These are phyloP conservation scores for Quaeritorhiza haematococci DNA, from an alignment of 371 early-diverging fungal genomes.

Conservation along the genomic window DNA sequence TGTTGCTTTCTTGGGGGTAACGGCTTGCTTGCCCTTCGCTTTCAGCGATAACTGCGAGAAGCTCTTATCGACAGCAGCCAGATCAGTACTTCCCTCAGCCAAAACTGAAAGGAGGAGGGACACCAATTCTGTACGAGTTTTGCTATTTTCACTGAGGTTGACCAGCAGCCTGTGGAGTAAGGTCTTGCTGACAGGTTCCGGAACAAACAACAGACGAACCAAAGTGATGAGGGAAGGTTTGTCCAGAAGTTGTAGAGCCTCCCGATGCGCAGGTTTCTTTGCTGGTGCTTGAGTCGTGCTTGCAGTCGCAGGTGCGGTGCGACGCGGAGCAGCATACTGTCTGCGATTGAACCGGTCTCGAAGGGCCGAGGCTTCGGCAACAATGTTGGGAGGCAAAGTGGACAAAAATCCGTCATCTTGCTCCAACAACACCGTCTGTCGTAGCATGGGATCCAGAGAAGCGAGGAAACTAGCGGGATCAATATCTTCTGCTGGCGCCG, in stretches of 20 bases:
- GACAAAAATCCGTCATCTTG: slow-evolving; percentile 36
- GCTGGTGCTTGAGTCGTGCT: slow-evolving; percentile 6
- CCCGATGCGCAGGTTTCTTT: slow-evolving; percentile 46
- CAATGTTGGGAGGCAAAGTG: slow-evolving; percentile 23
- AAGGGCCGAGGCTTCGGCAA: slow-evolving; percentile 33
- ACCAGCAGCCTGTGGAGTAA: slow-evolving; percentile 68
- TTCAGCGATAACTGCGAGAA: slow-evolving; percentile 69
- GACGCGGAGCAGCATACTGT: slow-evolving; percentile 4
- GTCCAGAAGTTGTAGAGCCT: slow-evolving; percentile 79
- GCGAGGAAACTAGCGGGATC: slow-evolving; percentile 34
- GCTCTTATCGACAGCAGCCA: slow-evolving; percentile 71
- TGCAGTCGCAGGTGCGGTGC: background rate
- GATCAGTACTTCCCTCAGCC: slow-evolving; percentile 73
- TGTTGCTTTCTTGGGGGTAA: slow-evolving; percentile 18
- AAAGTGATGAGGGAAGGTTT: slow-evolving; percentile 74
- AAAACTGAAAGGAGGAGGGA: slow-evolving; percentile 81
- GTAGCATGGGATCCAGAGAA: slow-evolving; percentile 25
- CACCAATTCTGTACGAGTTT: slow-evolving; percentile 79
- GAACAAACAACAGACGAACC: slow-evolving; percentile 77
- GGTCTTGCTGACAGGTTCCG: slow-evolving; percentile 66
- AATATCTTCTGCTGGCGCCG: slow-evolving; percentile 14
- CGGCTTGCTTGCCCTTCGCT: slow-evolving; percentile 29
- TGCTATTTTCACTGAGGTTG: slow-evolving; percentile 86
- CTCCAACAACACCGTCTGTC: slow-evolving; percentile 34
- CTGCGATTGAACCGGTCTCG: slow-evolving; percentile 21